Percentiles rank a stretch among this genome's conserved stretches.
Evolutionary conservation across 352 stramenopile species (phyloP).

Genomic region (Pythium angustatum): DNA sequence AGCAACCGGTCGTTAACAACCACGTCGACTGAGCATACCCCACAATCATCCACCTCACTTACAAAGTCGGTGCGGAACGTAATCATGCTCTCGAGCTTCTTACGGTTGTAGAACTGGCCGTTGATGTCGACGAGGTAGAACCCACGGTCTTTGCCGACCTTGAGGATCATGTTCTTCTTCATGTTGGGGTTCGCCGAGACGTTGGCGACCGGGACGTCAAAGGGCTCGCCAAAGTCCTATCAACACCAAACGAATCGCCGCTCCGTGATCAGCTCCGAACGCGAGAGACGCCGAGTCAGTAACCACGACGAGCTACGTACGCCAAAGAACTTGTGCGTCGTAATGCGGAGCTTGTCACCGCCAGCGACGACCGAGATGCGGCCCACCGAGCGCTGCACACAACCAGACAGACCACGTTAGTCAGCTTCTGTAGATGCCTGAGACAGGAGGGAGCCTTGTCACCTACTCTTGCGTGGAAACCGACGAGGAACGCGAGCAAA

Average conservation of each 20-base stretch:
- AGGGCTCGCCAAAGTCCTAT: slow-evolving; percentile 59
- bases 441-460: too few relatives aligned
- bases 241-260: slow-evolving; percentile 22
- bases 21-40: background rate
- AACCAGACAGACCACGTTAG: background rate
- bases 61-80: slow-evolving; percentile 83
- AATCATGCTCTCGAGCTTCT: slow-evolving; percentile 87
- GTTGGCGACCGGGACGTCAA: slow-evolving; percentile 67
- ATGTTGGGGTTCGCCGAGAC: slow-evolving; percentile 81
- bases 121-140: slow-evolving; percentile 83
- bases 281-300: too few relatives aligned
- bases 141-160: slow-evolving; percentile 64
- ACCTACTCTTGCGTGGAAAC: slow-evolving; percentile 79
- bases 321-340: slow-evolving; percentile 88
- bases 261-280: background rate
- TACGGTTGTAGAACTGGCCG: slow-evolving; percentile 85
- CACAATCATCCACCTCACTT: slow-evolving; percentile 27
- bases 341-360: slow-evolving; percentile 82
- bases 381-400: slow-evolving; percentile 64
- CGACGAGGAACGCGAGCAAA: slow-evolving; percentile 71
- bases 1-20: too few relatives aligned
- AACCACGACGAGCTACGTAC: too few relatives aligned
- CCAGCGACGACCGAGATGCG: slow-evolving; percentile 77
- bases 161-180: slow-evolving; percentile 88
- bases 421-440: too few relatives aligned